Percentiles rank a stretch among this genome's conserved stretches.
Evolutionary conservation across 2,329 filamentous ascomycete species (phyloP).

Genomic region (Nothophoma quercina): DNA sequence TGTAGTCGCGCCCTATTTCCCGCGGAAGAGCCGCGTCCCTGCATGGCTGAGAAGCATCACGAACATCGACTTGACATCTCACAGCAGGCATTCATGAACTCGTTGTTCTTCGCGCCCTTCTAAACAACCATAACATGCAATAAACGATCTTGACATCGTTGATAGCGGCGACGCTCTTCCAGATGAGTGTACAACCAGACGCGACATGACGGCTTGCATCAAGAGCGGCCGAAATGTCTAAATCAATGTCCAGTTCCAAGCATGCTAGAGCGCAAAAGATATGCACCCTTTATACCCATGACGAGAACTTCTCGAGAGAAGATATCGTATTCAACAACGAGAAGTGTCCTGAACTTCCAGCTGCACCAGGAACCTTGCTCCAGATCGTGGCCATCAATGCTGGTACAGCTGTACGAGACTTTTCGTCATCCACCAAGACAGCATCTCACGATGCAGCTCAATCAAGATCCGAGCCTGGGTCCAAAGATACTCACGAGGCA

Average conservation of each 20-base stretch:
- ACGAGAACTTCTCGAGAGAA: slow-evolving; percentile 78
- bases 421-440: slow-evolving; percentile 48
- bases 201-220: slow-evolving; percentile 18
- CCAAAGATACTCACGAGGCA: slow-evolving; percentile 25
- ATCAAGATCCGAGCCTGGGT: slow-evolving; percentile 35
- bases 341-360: slow-evolving; percentile 68
- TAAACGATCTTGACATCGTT: not conserved
- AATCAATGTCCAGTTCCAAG: slow-evolving; percentile 33
- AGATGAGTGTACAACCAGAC: not conserved
- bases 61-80: too few species aligned
- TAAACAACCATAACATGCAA: too few species aligned
- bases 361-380: slow-evolving; percentile 73
- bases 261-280: slow-evolving; percentile 48
- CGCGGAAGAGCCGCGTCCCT: not conserved
- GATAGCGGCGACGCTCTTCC: not conserved
- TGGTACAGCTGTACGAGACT: slow-evolving; percentile 57
- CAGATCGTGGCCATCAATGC: slow-evolving; percentile 71
- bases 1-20: not conserved
- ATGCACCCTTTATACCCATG: slow-evolving; percentile 66
- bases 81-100: too few species aligned
- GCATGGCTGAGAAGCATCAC: too few species aligned
- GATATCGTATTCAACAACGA: slow-evolving; percentile 82
- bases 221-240: slow-evolving; percentile 35
- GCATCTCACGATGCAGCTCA: slow-evolving; percentile 34
- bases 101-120: not conserved